Evolutionary conservation across 2,329 filamentous ascomycete species (phyloP), one percentile per base, ranked within the genome.

Genomic region (Aureobasidium sp.): DNA sequence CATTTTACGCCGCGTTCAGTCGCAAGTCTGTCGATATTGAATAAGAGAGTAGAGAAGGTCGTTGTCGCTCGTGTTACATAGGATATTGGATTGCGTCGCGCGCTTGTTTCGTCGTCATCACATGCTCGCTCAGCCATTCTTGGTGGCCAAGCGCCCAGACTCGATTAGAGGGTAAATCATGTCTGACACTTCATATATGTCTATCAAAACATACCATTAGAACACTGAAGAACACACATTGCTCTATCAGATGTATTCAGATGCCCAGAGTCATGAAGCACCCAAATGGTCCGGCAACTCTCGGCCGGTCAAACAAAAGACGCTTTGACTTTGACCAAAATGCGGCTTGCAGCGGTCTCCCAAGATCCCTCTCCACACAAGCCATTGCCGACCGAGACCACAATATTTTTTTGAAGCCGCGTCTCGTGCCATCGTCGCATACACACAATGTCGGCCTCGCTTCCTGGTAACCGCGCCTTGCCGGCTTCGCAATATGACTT

Each of bases 401-500:
- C 41, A 48, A 59, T 37, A 41, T 49, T 51, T 60, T 60, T 49
- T 29, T 20, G 25, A 31, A n/a, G 37, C 36, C 31, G 31, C 45
- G 51, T 41, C 45, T n/a, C n/a, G 34, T 60, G 57, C 57, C 22
- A 49, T 49, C 22, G 27, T 45, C 31, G 6, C 39, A 59, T 39
- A 47, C 22, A 22, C 20, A 48, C 48, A 49, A 39, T 87, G 84
- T 85, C 84, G 45, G 78, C 83, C 51, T 85, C 85, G 29, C 73
- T 86, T 31, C 84, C 84, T 29, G 84, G 85, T 62, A 83, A 76
- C 68, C 88, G 93, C 75, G 91, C 96, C 75, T 82, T 97, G 67
- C 94, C 94, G 65, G 85, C 87, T 62, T 99, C 94, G 61, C 91
- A 91, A 76, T 93, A 95, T 83, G 90, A 99, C 74, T 82, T 99